A percentile compares a stretch with the other conserved stretches of the same genome.
These are phyloP conservation scores for Miscanthus lutarioriparius DNA, from an alignment of 176 grass and related monocot species.

Conservation along the genomic window DNA sequence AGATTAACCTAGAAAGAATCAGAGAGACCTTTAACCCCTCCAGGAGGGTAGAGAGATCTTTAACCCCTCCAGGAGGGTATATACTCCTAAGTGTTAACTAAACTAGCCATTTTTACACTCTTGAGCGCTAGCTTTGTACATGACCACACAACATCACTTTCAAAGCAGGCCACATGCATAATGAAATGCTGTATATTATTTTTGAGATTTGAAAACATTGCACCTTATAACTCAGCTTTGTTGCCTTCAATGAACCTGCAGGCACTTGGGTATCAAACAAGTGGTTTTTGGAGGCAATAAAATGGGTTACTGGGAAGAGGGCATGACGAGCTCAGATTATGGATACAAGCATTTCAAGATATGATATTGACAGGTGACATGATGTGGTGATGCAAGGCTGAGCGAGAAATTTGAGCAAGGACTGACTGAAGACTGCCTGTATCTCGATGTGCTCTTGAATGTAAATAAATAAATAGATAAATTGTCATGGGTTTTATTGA, in stretches of 20 bases:
- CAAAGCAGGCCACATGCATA: not conserved
- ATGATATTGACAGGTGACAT: constrained; percentile 26
- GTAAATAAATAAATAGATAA: constrained; percentile 39
- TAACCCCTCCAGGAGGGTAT: not conserved
- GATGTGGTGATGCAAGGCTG: not conserved
- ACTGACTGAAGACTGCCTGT: not conserved
- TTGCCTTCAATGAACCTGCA: constrained; percentile 33
- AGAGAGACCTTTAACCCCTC: not conserved
- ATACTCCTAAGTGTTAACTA: not conserved
- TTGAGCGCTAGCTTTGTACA: not conserved
- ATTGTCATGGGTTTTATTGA: not conserved
- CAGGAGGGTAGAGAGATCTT: not conserved
- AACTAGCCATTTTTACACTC: not conserved
- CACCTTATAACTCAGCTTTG: not conserved
- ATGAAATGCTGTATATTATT: not conserved
- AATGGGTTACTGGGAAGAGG: constrained; percentile 85
- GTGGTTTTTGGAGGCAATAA: constrained; percentile 73
- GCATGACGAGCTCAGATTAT: constrained; percentile 71
- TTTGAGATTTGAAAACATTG: not conserved
- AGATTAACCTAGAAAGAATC: not conserved
- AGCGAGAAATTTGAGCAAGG: constrained; percentile 1
- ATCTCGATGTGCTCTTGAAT: not conserved
- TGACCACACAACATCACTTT: not conserved
- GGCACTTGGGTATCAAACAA: constrained; percentile 82
- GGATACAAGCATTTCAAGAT: constrained; percentile 90